Conservation (phyloP, 768 basidiomycete species). For the Rhizopogon rudus region DNA sequence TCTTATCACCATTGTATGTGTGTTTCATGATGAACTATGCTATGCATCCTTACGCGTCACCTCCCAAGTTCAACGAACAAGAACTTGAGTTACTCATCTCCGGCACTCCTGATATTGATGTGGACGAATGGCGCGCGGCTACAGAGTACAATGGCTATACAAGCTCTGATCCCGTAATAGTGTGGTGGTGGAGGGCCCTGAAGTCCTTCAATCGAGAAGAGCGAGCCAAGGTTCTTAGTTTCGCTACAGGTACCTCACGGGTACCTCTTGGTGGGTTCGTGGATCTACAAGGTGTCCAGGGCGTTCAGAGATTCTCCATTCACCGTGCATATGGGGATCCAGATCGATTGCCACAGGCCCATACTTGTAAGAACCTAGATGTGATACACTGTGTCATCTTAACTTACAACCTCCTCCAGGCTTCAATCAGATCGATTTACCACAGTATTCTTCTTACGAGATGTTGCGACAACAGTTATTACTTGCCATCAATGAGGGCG, state of each 20-base stretch:
- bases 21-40: conserved; percentile 1
- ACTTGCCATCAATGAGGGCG: conserved; percentile 92
- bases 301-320: conserved; percentile 92
- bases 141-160: conserved; percentile 89
- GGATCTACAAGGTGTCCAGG: conserved; percentile 93
- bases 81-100: conserved; percentile 93
- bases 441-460: conserved; percentile 94
- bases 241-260: conserved; percentile 89
- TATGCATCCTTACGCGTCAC: conserved; percentile 5
- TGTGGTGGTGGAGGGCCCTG: conserved; percentile 99
- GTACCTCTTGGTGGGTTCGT: conserved; percentile 94
- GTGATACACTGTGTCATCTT: conserved; percentile 2
- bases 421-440: conserved; percentile 93
- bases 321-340: conserved; percentile 88
- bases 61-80: conserved; percentile 81
- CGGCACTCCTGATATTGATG: conserved; percentile 97
- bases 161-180: conserved; percentile 89
- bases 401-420: conserved; percentile 38
- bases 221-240: conserved; percentile 93
- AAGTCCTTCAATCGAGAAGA: conserved; percentile 98
- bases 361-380: conserved; percentile 62
- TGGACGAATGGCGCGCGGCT: conserved; percentile 94
- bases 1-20: conserved; percentile 82
- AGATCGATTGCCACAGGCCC: conserved; percentile 83
- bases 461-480: conserved; percentile 89